Evolutionary conservation across 345 rosid species (phyloP).

Genomic region (Citrus trifoliata): DNA sequence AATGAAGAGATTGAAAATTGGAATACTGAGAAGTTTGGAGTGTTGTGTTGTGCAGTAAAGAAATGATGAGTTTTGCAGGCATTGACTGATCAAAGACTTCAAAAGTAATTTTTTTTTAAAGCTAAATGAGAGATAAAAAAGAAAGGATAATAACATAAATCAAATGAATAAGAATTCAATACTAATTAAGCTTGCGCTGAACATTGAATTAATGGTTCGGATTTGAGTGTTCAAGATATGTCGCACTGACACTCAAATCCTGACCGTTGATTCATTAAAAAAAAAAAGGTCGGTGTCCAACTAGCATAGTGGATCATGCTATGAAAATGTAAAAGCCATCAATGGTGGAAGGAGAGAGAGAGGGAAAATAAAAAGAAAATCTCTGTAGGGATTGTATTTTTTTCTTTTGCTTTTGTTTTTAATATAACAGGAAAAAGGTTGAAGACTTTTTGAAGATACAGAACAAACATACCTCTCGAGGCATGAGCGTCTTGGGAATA

Average conservation of each 20-base stretch:
- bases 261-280: no score
- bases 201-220: no score
- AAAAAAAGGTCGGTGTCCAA: not conserved
- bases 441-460: slow-evolving; percentile 34
- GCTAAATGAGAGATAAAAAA: not conserved
- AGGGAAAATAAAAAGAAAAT: slow-evolving; percentile 4
- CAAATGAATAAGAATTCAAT: no score
- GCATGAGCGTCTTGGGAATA: slow-evolving; percentile 99
- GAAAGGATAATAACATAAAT: slow-evolving; percentile 9
- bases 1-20: slow-evolving; percentile 6
- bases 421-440: slow-evolving; percentile 33
- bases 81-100: slow-evolving; percentile 24
- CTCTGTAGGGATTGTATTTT: slow-evolving; percentile 1
- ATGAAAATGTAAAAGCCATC: slow-evolving; percentile 20
- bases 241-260: no score
- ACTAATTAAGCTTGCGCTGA: no score
- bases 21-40: slow-evolving; percentile 24
- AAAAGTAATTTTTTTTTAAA: slow-evolving; percentile 16
- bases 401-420: not conserved
- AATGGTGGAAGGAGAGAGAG: not conserved
- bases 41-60: slow-evolving; percentile 36
- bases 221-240: no score
- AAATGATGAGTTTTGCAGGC: slow-evolving; percentile 53
- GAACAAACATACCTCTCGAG: slow-evolving; percentile 95
- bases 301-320: slow-evolving; percentile 21